Conservation (phyloP, 228 moss, liverwort and hornwort genomes). For the Sphagnum fallax region DNA sequence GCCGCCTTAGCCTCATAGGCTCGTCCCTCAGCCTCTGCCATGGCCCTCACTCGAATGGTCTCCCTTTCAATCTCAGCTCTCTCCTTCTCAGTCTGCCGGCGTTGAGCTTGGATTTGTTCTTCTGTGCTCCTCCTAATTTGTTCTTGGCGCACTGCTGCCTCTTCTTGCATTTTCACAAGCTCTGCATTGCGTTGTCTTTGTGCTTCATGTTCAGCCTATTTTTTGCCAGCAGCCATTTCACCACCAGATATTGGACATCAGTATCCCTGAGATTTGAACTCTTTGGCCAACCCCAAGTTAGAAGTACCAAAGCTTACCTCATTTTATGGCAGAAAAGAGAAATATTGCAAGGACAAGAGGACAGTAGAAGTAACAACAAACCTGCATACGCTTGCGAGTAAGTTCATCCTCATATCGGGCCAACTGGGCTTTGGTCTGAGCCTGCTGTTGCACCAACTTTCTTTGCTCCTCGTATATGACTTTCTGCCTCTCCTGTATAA, state of each 20-base stretch:
- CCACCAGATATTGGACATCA: too few relatives aligned
- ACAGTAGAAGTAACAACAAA: background rate
- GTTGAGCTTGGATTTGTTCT: constrained; percentile 84
- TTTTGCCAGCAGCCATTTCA: too few relatives aligned
- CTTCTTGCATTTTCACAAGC: constrained; percentile 94
- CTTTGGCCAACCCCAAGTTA: too few relatives aligned
- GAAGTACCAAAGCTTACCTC: too few relatives aligned
- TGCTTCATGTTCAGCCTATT: constrained; percentile 86
- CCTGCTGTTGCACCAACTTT: constrained; percentile 83
- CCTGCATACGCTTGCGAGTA: constrained; percentile 92
- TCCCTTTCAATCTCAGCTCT: constrained; percentile 87
- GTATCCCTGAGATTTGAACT: too few relatives aligned
- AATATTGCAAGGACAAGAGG: background rate
- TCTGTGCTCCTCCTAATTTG: constrained; percentile 73
- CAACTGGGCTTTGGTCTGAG: constrained; percentile 94
- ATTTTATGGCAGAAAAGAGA: too few relatives aligned
- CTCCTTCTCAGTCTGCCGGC: constrained; percentile 78
- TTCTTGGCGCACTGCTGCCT: constrained; percentile 83
- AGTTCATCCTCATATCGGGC: constrained; percentile 97
- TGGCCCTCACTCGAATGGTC: constrained; percentile 79
- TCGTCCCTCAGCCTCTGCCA: constrained; percentile 95
- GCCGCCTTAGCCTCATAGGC: constrained; percentile 70
- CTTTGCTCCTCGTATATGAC: constrained; percentile 89
- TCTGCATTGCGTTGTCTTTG: constrained; percentile 88
- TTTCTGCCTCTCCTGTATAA: constrained; percentile 66